Base-by-base conservation (phyloP, 805 yeast genomes). In the Nakazawaea populi region DNA sequence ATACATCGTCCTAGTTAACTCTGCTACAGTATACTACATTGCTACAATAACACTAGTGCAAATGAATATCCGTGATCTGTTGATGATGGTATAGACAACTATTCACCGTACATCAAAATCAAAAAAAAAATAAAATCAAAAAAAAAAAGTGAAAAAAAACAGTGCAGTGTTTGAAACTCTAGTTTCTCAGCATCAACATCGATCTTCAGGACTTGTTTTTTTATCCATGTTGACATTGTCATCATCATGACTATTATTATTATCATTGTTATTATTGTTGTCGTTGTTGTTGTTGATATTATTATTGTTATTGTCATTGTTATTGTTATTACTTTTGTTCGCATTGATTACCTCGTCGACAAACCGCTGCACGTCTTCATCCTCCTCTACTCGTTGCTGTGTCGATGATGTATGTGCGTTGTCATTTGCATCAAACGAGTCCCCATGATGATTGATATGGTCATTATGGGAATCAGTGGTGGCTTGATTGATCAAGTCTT, bases 351-450 rank as follows among this genome's bases (percentile, higher is more conserved):
- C 35, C 11, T 32, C 35, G 8, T 32, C 35, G 2, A 49, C 48
- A 32, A 55, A 51, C 48, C 71, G 56, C 55, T 73, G 75, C 7
- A 69, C 56, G 7, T 46, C 47, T 43, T 61, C 65, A 6, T 43
- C 51, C 42, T 61, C 65, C 6, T 43, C 51, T 10, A 36, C 46
- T 11, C 14, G 27, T 12, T 41, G n/a, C n/a, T 37, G 18, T 6
- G 14, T 37, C 2, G 10, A 11, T 12, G 8, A 7, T 11, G n/a
- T 10, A 37, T 37, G 40, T 10, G 40, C n/a, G n/a, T 37, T 3
- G n/a, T 37, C 40, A 37, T 8, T 32, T 32, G 35, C 35, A 9
- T 9, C 30, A 24, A 9, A 31, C 8, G 35, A n/a, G 30, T 18
- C 24, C 24, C n/a, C 14, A 28, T 30, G 44, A 29, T 42, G 24